phyloP scores from a whole-genome alignment of 768 basidiomycete species.

The Pleurotus pulmonarius region DNA sequence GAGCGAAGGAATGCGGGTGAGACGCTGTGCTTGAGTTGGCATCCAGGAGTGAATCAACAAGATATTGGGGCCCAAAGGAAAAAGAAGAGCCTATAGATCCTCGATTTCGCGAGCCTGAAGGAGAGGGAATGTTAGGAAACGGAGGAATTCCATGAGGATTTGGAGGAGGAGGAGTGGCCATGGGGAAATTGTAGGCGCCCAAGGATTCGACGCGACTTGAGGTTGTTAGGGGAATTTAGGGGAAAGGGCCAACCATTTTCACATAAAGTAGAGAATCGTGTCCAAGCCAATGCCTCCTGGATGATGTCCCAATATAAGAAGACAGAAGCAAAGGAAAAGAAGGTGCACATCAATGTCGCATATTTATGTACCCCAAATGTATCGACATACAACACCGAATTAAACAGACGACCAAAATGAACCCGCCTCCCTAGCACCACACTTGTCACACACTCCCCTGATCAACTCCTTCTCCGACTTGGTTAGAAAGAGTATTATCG shows the following conservation, averaged over 20 bases:
- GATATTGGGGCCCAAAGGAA: constrained; percentile 76
- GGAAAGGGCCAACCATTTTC: too few species aligned
- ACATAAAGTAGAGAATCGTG: too few species aligned
- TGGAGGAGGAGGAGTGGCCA: constrained; percentile 45
- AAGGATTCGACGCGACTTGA: too few species aligned
- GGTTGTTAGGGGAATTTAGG: too few species aligned
- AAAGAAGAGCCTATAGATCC: constrained; percentile 77
- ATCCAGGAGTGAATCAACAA: constrained; percentile 68
- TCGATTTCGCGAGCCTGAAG: constrained; percentile 56
- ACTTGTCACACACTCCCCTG: constrained; percentile 39
- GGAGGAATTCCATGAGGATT: constrained; percentile 38
- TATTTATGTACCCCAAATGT: too few species aligned
- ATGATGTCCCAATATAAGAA: too few species aligned
- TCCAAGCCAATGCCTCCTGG: too few species aligned
- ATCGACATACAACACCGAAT: not conserved
- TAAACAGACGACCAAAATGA: constrained; percentile 1
- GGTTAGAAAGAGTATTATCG: constrained; percentile 62
- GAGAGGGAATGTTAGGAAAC: constrained; percentile 50
- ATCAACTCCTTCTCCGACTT: constrained; percentile 46
- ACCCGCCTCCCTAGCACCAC: constrained; percentile 23
- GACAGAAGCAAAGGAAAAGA: too few species aligned
- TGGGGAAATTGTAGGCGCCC: not conserved
- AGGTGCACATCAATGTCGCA: too few species aligned
- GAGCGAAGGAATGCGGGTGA: constrained; percentile 40
- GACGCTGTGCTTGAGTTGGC: constrained; percentile 61